Evolutionary conservation across 2,329 filamentous ascomycete genomes (phyloP).

Genomic region (Sporothrix humicola): DNA sequence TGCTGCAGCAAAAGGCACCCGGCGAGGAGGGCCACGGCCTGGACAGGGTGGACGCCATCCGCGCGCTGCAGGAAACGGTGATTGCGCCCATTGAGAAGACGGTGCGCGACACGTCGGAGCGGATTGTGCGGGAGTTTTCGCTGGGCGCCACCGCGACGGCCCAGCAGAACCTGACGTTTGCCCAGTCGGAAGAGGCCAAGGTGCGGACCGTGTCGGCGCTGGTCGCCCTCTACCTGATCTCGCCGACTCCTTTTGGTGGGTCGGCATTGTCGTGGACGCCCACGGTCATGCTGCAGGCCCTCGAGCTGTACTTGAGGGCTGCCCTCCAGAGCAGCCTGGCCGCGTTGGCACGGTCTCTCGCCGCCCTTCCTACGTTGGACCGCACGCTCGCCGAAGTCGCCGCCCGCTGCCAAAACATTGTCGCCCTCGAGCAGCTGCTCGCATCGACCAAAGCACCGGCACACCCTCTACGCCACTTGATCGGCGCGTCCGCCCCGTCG

Average conservation of each 20-base stretch:
- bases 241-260: conserved; percentile 60
- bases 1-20: conserved; percentile 69
- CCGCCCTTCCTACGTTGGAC: conserved; percentile 80
- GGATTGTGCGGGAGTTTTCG: conserved; percentile 82
- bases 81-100: conserved; percentile 74
- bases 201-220: conserved; percentile 76
- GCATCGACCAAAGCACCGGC: conserved; percentile 68
- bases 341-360: conserved; percentile 74
- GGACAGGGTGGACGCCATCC: conserved; percentile 74
- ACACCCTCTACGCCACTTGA: conserved; percentile 65
- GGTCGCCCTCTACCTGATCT: conserved; percentile 79
- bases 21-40: conserved; percentile 79
- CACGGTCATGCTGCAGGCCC: conserved; percentile 71
- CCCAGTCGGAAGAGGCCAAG: conserved; percentile 76
- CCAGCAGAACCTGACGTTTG: conserved; percentile 55
- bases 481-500: conserved; percentile 38
- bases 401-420: conserved; percentile 84
- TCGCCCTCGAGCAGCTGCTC: conserved; percentile 83
- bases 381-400: conserved; percentile 81
- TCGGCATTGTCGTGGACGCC: conserved; percentile 59
- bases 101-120: conserved; percentile 75
- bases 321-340: conserved; percentile 79
- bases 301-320: conserved; percentile 83
- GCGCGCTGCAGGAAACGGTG: conserved; percentile 69
- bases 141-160: conserved; percentile 59